These are phyloP conservation scores for Tetrapyrgos nigripes DNA, from an alignment of 1,284 basidiomycete species.

Conservation along the genomic window DNA sequence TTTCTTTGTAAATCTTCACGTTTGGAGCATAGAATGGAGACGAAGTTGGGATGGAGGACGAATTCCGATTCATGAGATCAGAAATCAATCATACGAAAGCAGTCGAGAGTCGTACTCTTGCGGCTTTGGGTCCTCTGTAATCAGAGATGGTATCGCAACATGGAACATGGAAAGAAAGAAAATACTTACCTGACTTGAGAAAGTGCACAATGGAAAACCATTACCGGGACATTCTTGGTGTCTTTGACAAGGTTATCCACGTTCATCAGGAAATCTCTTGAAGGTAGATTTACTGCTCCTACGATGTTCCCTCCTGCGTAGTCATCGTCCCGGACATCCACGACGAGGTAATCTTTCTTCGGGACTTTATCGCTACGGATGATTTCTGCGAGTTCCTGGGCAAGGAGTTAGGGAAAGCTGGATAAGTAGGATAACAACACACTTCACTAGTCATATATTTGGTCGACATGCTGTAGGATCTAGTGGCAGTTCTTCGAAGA, in stretches of 20 bases:
- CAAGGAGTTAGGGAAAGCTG: background rate
- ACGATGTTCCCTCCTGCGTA: constrained; percentile 79
- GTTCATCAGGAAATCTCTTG: constrained; percentile 57
- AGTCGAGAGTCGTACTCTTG: constrained; percentile 53
- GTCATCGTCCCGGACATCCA: constrained; percentile 83
- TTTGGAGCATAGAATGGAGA: background rate
- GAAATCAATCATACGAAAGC: background rate
- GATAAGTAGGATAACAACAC: constrained; percentile 9
- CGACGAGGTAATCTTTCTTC: constrained; percentile 70
- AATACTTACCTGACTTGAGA: constrained; percentile 72
- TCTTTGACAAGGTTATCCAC: constrained; percentile 65
- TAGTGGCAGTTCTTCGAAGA: background rate
- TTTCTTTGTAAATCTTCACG: constrained; percentile 70
- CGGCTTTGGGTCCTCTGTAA: constrained; percentile 75
- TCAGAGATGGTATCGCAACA: constrained; percentile 6
- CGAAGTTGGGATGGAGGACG: too few species aligned
- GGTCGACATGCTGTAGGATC: background rate
- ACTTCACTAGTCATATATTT: constrained; percentile 52
- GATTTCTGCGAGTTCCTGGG: constrained; percentile 68
- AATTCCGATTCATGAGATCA: background rate
- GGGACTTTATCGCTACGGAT: constrained; percentile 68
- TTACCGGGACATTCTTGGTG: constrained; percentile 63
- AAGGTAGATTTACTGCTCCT: constrained; percentile 66
- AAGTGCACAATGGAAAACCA: constrained; percentile 80
- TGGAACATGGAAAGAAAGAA: background rate